Percentiles rank a stretch among this genome's conserved stretches.
phyloP scores from a whole-genome alignment of 768 basidiomycete species.

The Trametes maxima region DNA sequence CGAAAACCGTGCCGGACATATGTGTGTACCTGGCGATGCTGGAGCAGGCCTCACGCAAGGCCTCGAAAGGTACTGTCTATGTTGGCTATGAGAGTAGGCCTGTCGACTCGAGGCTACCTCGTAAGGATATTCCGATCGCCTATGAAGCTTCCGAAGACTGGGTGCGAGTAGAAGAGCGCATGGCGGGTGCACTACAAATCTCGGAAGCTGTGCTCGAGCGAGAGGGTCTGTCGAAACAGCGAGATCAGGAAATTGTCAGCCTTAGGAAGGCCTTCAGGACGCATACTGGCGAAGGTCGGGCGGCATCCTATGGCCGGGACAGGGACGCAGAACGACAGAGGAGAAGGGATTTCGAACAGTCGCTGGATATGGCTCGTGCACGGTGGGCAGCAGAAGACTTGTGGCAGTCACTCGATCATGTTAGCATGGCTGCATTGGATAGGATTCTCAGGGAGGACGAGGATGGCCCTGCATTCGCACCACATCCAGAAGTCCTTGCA shows the following conservation, averaged over 20 bases:
- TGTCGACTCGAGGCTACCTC: slow-evolving; percentile 12
- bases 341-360: slow-evolving; percentile 26
- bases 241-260: slow-evolving; percentile 21
- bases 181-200: slow-evolving; percentile 36
- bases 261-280: slow-evolving; percentile 27
- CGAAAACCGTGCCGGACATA: slow-evolving; percentile 69
- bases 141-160: slow-evolving; percentile 54
- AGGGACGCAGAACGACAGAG: slow-evolving; percentile 31
- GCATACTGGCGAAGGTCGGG: slow-evolving; percentile 23
- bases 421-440: slow-evolving; percentile 40
- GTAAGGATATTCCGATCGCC: slow-evolving; percentile 46
- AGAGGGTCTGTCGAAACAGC: slow-evolving; percentile 24
- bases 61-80: slow-evolving; percentile 25
- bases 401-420: slow-evolving; percentile 33
- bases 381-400: slow-evolving; percentile 35
- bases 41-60: slow-evolving; percentile 28
- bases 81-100: slow-evolving; percentile 4
- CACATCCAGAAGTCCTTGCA: not conserved
- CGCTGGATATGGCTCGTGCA: slow-evolving; percentile 29
- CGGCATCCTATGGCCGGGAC: slow-evolving; percentile 24
- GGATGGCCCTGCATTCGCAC: slow-evolving; percentile 17
- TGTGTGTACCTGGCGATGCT: slow-evolving; percentile 64
- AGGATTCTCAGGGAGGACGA: slow-evolving; percentile 37
- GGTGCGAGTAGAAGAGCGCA: slow-evolving; percentile 50
- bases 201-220: slow-evolving; percentile 36